Evolutionary conservation across 345 rosid species (phyloP), one percentile per base, ranked within the genome.

Genomic region (Pugionium dolabratum): DNA sequence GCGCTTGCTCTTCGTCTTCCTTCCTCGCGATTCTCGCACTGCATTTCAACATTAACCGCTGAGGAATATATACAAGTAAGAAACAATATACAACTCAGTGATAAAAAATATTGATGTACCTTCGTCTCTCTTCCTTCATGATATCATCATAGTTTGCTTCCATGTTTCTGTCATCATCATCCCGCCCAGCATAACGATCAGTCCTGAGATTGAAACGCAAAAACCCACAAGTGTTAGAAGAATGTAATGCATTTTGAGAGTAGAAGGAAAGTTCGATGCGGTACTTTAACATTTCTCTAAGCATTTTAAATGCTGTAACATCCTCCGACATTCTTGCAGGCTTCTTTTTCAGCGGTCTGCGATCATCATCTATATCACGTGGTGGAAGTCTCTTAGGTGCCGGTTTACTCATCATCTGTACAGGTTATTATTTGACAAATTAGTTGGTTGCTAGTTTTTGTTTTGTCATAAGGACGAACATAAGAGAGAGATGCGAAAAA

Each of bases 101-200:
- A 35, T 5, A 27, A 2, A 37, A 37, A n/a, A 25, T 37, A 7
- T 18, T 18, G 1, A 64, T 87, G 40, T 66, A 94, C 99, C 99
- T 94, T 70, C 81, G 47, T 59, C 49, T 78, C 75, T 94, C 99
- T 72, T 94, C 97, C 72, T 26, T 59, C 86, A 75, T 53, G 39
- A 90, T 88, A 55, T 94, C 99, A 0, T 84, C 96, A 42, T 75
- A 94, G 61, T 79, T 80, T 34, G 96, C 95, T 78, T 90, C 99
- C 99, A 90, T 94, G 79, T 84, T 79, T 58, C 83, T 64, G 55
- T 76, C 85, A 62, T 85, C 89, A 53, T 76, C 88, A 11, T 84
- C 87, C 11, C 65, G 54, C 37, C 62, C 71, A 36, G 54, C 66
- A 64, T 1, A 75, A 8, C 77, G 69, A 6, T 37, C 4, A 1